Evolutionary conservation across 192 early-diverging fungal species (phyloP).

Genomic region (Rhizoclosmatium sp.): DNA sequence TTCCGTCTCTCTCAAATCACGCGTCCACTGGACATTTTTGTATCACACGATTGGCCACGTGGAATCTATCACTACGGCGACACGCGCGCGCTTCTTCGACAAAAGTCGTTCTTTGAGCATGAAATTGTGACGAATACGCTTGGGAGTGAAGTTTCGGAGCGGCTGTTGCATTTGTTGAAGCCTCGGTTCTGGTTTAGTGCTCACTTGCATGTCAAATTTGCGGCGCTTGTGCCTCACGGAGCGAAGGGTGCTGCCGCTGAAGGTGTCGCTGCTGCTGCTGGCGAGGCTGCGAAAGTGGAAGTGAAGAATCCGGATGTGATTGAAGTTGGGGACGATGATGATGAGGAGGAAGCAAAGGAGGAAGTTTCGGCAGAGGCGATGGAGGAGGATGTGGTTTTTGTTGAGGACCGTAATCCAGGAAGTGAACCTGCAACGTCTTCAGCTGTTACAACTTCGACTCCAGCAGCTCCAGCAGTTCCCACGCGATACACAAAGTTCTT

Average conservation of each 20-base stretch:
- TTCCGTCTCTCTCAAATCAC: slow-evolving; percentile 78
- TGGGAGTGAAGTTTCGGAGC: slow-evolving; percentile 77
- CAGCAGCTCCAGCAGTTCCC: neutral
- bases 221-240: slow-evolving; percentile 69
- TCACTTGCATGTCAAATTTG: slow-evolving; percentile 92
- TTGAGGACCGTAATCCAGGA: neutral
- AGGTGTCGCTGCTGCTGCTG: slow-evolving; percentile 22
- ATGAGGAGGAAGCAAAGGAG: slow-evolving; percentile 30
- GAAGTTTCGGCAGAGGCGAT: slow-evolving; percentile 4
- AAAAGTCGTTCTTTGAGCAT: slow-evolving; percentile 75
- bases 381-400: slow-evolving; percentile 12
- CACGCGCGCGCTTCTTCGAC: slow-evolving; percentile 60
- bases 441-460: neutral
- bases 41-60: slow-evolving; percentile 97
- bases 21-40: slow-evolving; percentile 83
- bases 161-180: slow-evolving; percentile 75
- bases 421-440: neutral
- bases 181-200: slow-evolving; percentile 95
- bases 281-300: slow-evolving; percentile 16
- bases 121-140: slow-evolving; percentile 79
- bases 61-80: slow-evolving; percentile 85
- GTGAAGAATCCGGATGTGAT: slow-evolving; percentile 72
- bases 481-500: slow-evolving; percentile 76
- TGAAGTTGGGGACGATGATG: slow-evolving; percentile 55
- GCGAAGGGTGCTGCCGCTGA: slow-evolving; percentile 31